Conservation (phyloP, 2,329 filamentous ascomycete species). For the Colletotrichum coccodes region DNA sequence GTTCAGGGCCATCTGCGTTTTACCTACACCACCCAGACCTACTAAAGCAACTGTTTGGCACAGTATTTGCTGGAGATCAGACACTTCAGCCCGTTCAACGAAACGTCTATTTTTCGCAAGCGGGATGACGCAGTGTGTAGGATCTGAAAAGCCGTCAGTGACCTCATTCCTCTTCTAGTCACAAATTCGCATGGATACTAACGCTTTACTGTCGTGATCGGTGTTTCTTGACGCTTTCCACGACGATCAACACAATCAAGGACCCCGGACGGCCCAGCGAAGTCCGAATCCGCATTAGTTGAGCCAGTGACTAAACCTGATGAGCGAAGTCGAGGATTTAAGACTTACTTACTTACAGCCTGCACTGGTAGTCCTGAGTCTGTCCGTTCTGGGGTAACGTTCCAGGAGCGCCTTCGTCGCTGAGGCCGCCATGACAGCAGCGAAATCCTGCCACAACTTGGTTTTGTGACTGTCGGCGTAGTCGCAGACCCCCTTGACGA, state of each 20-base stretch:
- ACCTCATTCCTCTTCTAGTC: no score
- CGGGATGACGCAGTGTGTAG: conserved; percentile 2
- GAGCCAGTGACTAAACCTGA: conserved; percentile 30
- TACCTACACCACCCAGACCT: conserved; percentile 50
- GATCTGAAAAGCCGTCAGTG: not conserved
- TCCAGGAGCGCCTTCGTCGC: conserved; percentile 40
- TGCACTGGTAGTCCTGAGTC: fast-evolving
- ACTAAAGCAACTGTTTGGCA: conserved; percentile 39
- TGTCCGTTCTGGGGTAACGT: not conserved
- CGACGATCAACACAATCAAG: no score
- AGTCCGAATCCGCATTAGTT: not conserved
- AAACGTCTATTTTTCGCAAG: conserved; percentile 38
- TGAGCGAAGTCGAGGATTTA: no score
- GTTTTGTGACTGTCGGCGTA: conserved; percentile 51
- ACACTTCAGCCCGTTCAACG: conserved; percentile 36
- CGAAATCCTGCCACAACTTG: conserved; percentile 47
- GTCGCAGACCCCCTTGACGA: conserved; percentile 48
- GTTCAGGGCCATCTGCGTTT: conserved; percentile 50
- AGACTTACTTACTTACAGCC: not conserved
- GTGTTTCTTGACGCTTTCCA: not conserved
- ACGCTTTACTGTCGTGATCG: no score
- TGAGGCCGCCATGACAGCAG: conserved; percentile 46
- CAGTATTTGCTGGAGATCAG: conserved; percentile 41
- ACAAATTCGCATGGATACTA: no score
- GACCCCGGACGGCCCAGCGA: no score